A percentile compares a stretch with the other conserved stretches of the same genome.
These are phyloP conservation scores for Pontederia paniculata DNA, from an alignment of 176 grass and related monocot genomes.

Conservation along the genomic window DNA sequence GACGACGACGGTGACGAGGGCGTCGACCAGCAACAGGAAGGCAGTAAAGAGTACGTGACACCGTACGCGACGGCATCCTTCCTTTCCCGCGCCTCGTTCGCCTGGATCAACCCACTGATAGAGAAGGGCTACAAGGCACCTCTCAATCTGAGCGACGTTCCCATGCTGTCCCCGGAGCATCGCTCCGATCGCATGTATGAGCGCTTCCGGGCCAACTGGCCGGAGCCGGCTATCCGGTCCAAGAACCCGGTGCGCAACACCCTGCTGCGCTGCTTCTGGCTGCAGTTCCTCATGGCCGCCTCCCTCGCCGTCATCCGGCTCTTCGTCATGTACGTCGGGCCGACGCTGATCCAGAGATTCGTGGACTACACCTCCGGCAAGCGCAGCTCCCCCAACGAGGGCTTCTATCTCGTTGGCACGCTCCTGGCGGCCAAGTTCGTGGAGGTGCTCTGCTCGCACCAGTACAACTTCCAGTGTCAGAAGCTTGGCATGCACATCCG, in stretches of 20 bases:
- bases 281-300: constrained; percentile 50
- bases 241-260: constrained; percentile 50
- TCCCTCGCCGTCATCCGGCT: constrained; percentile 42
- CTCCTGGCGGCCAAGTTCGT: constrained; percentile 60
- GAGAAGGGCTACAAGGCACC: constrained; percentile 34
- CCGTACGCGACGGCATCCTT: constrained; percentile 47
- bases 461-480: constrained; percentile 99
- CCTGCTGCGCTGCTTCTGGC: constrained; percentile 66
- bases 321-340: constrained; percentile 79
- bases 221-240: constrained; percentile 20
- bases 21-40: not conserved
- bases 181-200: constrained; percentile 60
- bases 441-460: constrained; percentile 70
- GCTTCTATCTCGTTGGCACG: constrained; percentile 34
- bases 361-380: constrained; percentile 34
- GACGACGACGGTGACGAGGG: not conserved
- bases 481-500: constrained; percentile 92
- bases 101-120: constrained; percentile 87
- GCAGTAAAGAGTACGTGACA: constrained; percentile 27
- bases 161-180: constrained; percentile 39
- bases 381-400: constrained; percentile 11
- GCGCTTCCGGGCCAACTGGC: constrained; percentile 55
- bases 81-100: constrained; percentile 41
- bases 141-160: constrained; percentile 57
- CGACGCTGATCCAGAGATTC: constrained; percentile 79